Evolutionary conservation across 495 filamentous ascomycete genomes (phyloP), one percentile per base, ranked within the genome.

Genomic region (Apiosordaria backusii): DNA sequence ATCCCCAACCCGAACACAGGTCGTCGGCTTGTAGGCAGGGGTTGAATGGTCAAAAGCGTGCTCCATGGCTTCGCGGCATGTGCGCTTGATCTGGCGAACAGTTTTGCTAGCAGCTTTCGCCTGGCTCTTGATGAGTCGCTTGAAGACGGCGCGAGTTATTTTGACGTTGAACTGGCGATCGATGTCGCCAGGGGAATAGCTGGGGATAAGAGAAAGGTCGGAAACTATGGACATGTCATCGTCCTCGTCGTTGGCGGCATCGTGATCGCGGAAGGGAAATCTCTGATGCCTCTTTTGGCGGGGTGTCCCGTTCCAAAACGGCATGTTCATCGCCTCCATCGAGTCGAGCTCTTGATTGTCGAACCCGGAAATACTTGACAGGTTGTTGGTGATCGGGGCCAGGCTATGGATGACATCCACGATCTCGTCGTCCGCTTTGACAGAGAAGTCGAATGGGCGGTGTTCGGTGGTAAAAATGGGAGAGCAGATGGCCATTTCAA

Each of bases 191-290:
- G 67, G 69, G 60, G 45, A 52, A 35, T 71, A 71, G 23, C 69
- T 69, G n/a, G 71, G 71, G 24, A 73, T 64, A n/a, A 69, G 58
- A 7, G 66, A 68, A 35, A 53, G 24, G 29, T 73, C 69, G 22
- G 64, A 27, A 55, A 73, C 67, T 50, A 71, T 63, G 27, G 66
- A 70, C 68, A 65, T 68, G 62, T 71, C 66, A 57, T 71, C 57
- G 61, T 29, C 50, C 10, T 21, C 50, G 60, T 62, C 53, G 5
- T n/a, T 25, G 18, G 26, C 26, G 9, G 6, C 45, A 22, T 67
- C 65, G 45, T 26, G 53, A 29, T 23, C 22, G n/a, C 52, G 21
- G 50, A 40, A 50, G 27, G n/a, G 54, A 29, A 67, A 19, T 0
- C 4, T 19, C 3, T 35, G 16, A 15, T 5, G 15, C n/a, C 24